Conservation (phyloP, 179 eudicot genomes). For the Silene coronaria region DNA sequence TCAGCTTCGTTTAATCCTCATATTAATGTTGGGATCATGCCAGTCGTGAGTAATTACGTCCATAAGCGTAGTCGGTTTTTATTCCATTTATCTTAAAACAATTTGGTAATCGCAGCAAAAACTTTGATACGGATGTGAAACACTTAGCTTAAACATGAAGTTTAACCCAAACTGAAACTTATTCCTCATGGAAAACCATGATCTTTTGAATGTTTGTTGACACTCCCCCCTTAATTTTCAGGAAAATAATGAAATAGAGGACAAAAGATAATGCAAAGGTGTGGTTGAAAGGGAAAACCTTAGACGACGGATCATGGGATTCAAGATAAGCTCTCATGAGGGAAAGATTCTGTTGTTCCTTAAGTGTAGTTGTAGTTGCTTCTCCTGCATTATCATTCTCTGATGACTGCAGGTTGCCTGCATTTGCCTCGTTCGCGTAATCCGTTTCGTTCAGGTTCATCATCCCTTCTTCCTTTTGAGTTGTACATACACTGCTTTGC, state of each 20-base stretch:
- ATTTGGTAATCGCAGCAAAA: background rate
- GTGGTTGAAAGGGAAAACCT: slow-evolving; percentile 33
- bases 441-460: background rate
- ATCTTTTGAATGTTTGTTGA: background rate
- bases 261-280: background rate
- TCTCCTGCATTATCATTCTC: background rate
- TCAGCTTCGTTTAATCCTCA: background rate
- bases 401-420: background rate
- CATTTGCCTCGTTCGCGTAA: background rate
- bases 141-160: background rate
- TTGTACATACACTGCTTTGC: background rate
- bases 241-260: background rate
- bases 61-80: background rate
- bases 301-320: slow-evolving; percentile 46
- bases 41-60: too few species aligned
- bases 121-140: background rate
- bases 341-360: slow-evolving; percentile 38
- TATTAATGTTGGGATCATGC: background rate
- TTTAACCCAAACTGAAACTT: background rate
- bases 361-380: slow-evolving; percentile 9
- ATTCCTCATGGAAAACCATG: background rate
- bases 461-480: background rate
- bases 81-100: background rate
- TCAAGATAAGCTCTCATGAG: slow-evolving; percentile 49
- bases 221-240: background rate